Base-by-base conservation (phyloP, 2,329 filamentous ascomycete genomes). In the Didymella glomerata region DNA sequence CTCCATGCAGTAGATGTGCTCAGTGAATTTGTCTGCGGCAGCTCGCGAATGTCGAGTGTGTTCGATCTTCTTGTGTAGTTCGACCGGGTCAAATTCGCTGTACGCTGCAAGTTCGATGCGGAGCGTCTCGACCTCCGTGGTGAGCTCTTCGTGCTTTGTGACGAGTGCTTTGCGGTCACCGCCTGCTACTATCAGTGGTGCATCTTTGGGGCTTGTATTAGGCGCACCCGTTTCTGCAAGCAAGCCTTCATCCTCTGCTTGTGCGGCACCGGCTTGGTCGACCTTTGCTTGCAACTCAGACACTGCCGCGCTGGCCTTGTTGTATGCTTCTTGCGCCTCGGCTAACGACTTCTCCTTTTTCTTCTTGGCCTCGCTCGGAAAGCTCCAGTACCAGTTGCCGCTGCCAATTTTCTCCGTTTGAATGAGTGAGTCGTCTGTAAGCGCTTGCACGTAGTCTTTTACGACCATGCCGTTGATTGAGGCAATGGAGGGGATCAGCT, bases 311-410 rank as follows among this genome's bases (percentile, higher is more conserved):
- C 61, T 64, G 25, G 75, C 73, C 62, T 79, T 82, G 51, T 73
- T 69, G 50, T 74, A 68, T 25, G 80, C 77, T 16, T 73, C 69
- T 34, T 73, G 73, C 0, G 77, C 77, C 25, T 76, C 75, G 3
- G 69, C 70, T 25, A 81, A 70, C 8, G 70, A 68, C 41, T 60
- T 64, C 57, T 84, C 77, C 55, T 77, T 79, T 18, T 76, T 72
- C 47, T 81, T 82, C 69, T 80, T 83, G 68, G 85, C 85, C 52
- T 89, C 86, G 27, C 82, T 85, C 18, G 77, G 80, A 71, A 90
- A 90, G 63, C 82, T 84, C 88, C 88, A 90, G 77, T 90, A 90
- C 88, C 88, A 90, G 72, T 90, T 90, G 27, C 86, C 87, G 63
- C 82, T 88, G 42, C 88, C 88, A 67, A 90, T 90, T 74, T 90